Conservation (phyloP, 1,284 basidiomycete genomes). For the Trametes hirsuta region DNA sequence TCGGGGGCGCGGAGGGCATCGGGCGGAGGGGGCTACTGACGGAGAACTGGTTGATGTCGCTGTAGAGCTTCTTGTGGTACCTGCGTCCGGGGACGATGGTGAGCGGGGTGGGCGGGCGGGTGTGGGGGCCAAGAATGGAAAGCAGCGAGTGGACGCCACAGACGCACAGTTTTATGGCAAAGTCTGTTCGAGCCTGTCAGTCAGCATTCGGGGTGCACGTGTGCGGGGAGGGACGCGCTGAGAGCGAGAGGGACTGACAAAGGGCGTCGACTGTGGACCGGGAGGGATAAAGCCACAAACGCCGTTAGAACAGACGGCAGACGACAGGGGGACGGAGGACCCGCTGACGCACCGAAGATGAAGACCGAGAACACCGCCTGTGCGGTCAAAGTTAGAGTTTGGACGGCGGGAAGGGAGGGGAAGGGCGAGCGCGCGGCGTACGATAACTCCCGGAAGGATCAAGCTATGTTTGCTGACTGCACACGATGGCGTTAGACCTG, state of each 20-base stretch:
- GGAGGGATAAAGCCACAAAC: background rate
- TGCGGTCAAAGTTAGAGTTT: background rate
- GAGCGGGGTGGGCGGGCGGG: background rate
- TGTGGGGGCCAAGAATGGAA: background rate
- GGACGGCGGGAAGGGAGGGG: background rate
- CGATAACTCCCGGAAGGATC: slow-evolving; percentile 23
- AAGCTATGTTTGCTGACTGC: slow-evolving; percentile 19
- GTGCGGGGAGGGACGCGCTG: background rate
- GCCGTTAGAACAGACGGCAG: too few species aligned
- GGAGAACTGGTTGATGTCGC: slow-evolving; percentile 19
- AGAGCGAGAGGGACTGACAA: slow-evolving; percentile 14
- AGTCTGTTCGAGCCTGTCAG: slow-evolving; percentile 12
- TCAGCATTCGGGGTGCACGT: background rate
- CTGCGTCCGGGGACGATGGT: slow-evolving; percentile 3
- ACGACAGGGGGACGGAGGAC: too few species aligned
- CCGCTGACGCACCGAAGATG: slow-evolving; percentile 10
- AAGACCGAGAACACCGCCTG: slow-evolving; percentile 15
- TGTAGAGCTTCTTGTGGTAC: slow-evolving; percentile 14
- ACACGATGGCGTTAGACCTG: background rate
- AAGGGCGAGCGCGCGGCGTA: background rate
- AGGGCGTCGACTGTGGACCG: slow-evolving; percentile 18
- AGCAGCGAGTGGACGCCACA: background rate
- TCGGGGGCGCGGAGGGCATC: background rate
- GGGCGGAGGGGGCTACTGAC: slow-evolving; percentile 10
- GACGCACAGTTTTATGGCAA: slow-evolving; percentile 23